These are phyloP conservation scores for Taphrina wiesneri DNA, from an alignment of 1,139 yeast species.

Conservation along the genomic window DNA sequence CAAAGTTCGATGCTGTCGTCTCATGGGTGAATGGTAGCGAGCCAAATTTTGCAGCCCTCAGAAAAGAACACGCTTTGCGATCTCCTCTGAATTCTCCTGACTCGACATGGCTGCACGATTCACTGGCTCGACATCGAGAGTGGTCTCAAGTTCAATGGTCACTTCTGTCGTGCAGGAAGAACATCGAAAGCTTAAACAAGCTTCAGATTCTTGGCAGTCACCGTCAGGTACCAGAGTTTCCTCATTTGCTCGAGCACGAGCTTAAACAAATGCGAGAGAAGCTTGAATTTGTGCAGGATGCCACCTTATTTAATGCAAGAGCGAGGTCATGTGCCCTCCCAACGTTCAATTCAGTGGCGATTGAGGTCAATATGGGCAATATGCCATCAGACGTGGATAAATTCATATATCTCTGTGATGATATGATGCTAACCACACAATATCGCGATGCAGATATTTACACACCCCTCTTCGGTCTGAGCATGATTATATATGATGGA, in stretches of 20 bases:
- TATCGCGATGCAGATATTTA: background rate
- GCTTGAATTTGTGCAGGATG: background rate
- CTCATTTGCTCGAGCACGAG: background rate
- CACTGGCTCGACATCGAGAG: background rate
- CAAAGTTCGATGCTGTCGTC: background rate
- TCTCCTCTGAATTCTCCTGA: background rate
- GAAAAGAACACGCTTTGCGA: background rate
- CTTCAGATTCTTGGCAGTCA: background rate
- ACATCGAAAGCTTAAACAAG: background rate
- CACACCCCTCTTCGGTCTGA: background rate
- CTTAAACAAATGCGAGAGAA: background rate
- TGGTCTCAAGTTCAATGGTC: background rate
- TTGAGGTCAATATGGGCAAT: background rate
- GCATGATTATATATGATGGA: background rate
- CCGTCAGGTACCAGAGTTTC: background rate
- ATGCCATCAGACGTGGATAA: background rate
- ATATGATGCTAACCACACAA: background rate
- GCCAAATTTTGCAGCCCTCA: background rate
- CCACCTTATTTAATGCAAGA: background rate
- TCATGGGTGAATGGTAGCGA: background rate
- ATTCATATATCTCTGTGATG: background rate
- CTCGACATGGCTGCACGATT: background rate
- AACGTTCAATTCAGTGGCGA: background rate
- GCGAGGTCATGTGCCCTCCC: background rate
- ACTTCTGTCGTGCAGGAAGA: background rate